Evolutionary conservation across 2,329 filamentous ascomycete species (phyloP).

Genomic region (Bipolaris zeicola): DNA sequence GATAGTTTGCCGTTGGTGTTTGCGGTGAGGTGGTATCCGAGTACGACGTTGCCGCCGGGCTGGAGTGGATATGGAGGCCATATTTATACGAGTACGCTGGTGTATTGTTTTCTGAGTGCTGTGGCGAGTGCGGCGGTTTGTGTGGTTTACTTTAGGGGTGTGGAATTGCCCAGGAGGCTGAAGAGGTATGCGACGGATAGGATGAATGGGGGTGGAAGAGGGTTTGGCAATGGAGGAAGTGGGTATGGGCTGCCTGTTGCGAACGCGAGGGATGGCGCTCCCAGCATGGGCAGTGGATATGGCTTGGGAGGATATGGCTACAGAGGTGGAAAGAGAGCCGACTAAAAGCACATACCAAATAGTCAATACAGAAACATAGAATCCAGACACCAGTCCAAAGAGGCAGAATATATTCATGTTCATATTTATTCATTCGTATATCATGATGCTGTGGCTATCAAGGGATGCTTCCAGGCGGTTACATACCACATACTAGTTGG

Average conservation of each 20-base stretch:
- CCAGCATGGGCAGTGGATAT: conserved; percentile 49
- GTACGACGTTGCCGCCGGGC: conserved; percentile 67
- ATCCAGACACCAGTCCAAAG: not conserved
- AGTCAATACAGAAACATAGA: not conserved
- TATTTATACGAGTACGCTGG: conserved; percentile 55
- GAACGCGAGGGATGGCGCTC: conserved; percentile 42
- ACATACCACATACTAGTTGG: conserved; percentile 2
- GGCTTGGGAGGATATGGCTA: conserved; percentile 53
- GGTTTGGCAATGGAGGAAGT: conserved; percentile 40
- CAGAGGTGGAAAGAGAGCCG: conserved; percentile 51
- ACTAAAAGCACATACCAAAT: conserved; percentile 26
- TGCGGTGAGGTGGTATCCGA: conserved; percentile 85
- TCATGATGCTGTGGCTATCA: conserved; percentile 8
- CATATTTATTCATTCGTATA: conserved; percentile 10
- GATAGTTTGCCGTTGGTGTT: conserved; percentile 81
- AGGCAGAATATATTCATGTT: not conserved
- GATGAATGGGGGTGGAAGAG: conserved; percentile 46
- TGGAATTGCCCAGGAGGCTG: conserved; percentile 57
- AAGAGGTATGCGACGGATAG: conserved; percentile 64
- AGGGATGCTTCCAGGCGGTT: conserved; percentile 6
- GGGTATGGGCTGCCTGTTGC: conserved; percentile 41
- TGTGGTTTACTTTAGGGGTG: conserved; percentile 60
- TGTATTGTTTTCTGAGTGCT: conserved; percentile 57
- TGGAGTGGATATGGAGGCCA: conserved; percentile 60
- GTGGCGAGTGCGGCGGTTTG: conserved; percentile 57